Evolutionary conservation across 768 basidiomycete species (phyloP).

Genomic region (Pulveroboletus sp.): DNA sequence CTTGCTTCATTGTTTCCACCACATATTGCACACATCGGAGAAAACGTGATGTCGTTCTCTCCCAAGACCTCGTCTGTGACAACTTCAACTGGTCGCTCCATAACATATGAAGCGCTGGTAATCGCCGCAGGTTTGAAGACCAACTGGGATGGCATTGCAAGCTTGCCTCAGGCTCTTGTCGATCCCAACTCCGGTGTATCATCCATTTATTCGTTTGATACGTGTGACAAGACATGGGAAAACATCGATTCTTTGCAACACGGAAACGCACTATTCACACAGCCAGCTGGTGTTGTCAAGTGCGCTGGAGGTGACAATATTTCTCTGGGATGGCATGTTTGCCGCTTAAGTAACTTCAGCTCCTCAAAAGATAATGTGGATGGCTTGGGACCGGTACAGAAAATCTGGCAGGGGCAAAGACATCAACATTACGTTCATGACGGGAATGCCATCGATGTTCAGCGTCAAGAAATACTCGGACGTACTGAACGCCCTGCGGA

Average conservation of each 20-base stretch:
- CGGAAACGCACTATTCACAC: slow-evolving; percentile 91
- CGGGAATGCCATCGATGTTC: slow-evolving; percentile 95
- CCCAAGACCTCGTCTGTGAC: slow-evolving; percentile 72
- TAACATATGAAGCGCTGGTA: slow-evolving; percentile 82
- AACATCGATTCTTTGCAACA: slow-evolving; percentile 71
- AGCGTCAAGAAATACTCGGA: slow-evolving; percentile 94
- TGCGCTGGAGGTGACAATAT: slow-evolving; percentile 73
- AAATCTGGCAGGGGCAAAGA: slow-evolving; percentile 54
- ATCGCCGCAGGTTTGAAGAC: slow-evolving; percentile 86
- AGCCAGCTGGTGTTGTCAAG: slow-evolving; percentile 89
- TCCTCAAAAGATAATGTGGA: slow-evolving; percentile 95
- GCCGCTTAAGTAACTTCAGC: slow-evolving; percentile 38
- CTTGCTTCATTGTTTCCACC: slow-evolving; percentile 69
- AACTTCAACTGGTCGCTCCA: slow-evolving; percentile 61
- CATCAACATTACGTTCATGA: slow-evolving; percentile 74
- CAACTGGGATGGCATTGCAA: slow-evolving; percentile 74
- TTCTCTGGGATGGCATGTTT: background rate
- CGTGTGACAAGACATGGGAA: slow-evolving; percentile 85
- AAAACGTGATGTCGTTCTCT: slow-evolving; percentile 69
- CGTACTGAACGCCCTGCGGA: slow-evolving; percentile 71
- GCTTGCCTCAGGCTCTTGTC: slow-evolving; percentile 71
- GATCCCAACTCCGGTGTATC: slow-evolving; percentile 79
- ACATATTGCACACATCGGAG: slow-evolving; percentile 66
- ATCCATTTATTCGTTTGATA: slow-evolving; percentile 87
- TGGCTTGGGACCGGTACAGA: slow-evolving; percentile 83